A percentile compares a stretch with the other conserved stretches of the same genome.
Conservation (phyloP, 768 basidiomycete species). For the Suillus alpinus region DNA sequence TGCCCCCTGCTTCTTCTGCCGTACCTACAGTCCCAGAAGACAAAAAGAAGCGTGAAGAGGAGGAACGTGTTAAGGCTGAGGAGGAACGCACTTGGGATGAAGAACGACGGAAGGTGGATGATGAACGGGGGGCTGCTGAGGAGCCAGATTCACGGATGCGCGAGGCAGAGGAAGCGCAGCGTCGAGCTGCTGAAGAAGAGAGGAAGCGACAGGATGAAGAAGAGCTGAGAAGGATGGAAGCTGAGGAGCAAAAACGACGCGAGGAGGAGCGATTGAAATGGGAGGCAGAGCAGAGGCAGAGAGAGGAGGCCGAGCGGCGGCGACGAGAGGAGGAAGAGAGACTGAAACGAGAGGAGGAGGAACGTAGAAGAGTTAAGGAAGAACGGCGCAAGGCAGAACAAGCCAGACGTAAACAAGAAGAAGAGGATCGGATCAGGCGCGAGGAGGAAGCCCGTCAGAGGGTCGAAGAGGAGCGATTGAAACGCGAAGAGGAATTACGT, state of each 20-base stretch:
- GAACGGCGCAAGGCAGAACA: conserved; percentile 20
- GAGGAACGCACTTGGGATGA: conserved; percentile 24
- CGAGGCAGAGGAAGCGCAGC: conserved; percentile 15
- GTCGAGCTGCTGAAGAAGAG: conserved; percentile 18
- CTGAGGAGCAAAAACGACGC: conserved; percentile 19
- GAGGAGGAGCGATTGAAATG: conserved; percentile 15
- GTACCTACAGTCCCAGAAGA: conserved; percentile 25
- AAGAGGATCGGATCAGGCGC: conserved; percentile 34
- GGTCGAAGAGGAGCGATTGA: conserved; percentile 33
- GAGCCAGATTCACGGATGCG: conserved; percentile 12
- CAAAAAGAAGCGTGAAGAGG: conserved; percentile 44
- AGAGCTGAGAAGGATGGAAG: conserved; percentile 18
- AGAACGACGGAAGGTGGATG: conserved; percentile 19
- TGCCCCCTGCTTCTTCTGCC: conserved; percentile 10
- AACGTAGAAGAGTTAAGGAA: conserved; percentile 36
- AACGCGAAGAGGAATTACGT: conserved; percentile 40
- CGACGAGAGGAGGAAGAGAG: conserved; percentile 43
- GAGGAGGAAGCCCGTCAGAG: conserved; percentile 21
- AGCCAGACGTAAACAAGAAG: conserved; percentile 27
- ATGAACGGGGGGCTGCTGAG: conserved; percentile 20
- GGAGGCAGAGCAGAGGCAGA: conserved; percentile 15
- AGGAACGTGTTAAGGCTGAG: conserved; percentile 38
- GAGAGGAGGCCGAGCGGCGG: conserved; percentile 26
- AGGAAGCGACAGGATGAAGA: conserved; percentile 25
- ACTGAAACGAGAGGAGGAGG: conserved; percentile 36